Base-by-base conservation (phyloP, 768 basidiomycete species). In the Coprinopsis sp. region DNA sequence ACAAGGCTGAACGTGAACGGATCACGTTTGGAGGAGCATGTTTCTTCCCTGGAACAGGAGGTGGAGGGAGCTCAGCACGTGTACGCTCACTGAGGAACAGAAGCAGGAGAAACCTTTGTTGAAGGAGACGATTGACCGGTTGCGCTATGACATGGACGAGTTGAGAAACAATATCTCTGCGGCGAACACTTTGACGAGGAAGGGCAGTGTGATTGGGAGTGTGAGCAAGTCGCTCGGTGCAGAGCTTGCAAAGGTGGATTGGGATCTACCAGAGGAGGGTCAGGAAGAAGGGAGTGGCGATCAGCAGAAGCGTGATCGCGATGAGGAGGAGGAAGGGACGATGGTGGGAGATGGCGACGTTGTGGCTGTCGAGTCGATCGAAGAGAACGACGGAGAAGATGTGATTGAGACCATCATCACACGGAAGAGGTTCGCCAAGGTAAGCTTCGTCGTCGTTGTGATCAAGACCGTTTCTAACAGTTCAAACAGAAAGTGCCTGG, bases 51-150 rank as follows among this genome's bases (percentile, higher is more conserved):
- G n/a, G 87, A 92, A 56, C 55, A 67, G 6, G 91, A 95, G 47
- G 73, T 97, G 2, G 62, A 62, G 3, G 58, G 77, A 21, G 88
- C 91, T 3, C 80, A 84, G 42, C 76, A 81, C 54, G 82, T 86
- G 1, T 83, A 89, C 44, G 76, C 71, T 0, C 77, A 81, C 49
- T 75, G 91, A 94, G 49, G 84, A 87, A 55, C 94, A 97, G 71
- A 96, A 96, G 69, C 89, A 91, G 57, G 91, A 94, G 72, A 97
- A 96, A 58, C 61, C 95, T 54, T 66, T 91, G 58, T 73, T 97
- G 50, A 95, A 95, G 61, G 94, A 97, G 72, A 96, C 93, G 2
- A 97, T 97, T 54, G 93, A 96, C 61, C 78, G 92, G 37, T 84
- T 96, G 79, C 76, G 90, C 25, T 95, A 86, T 53, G 94, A 97